Evolutionary conservation across 1,139 yeast genomes (phyloP).

Genomic region (Pichia sp.): DNA sequence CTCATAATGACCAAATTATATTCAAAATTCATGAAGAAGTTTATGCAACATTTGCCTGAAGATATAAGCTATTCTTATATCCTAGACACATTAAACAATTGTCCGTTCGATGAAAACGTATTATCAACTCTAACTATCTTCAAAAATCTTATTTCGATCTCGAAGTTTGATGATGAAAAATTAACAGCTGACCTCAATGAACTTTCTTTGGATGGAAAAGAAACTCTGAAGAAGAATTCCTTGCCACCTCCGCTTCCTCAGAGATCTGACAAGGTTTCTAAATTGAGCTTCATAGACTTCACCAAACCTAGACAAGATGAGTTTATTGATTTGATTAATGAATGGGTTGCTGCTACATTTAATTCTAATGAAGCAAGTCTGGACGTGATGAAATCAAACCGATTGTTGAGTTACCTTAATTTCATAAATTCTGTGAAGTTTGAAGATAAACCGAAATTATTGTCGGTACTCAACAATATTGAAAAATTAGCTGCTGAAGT

Average conservation of each 20-base stretch:
- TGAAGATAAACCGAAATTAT: background rate
- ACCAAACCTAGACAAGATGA: conserved; percentile 37
- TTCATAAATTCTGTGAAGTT: conserved; percentile 44
- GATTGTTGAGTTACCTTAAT: conserved; percentile 52
- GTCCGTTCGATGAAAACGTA: conserved; percentile 63
- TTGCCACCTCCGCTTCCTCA: conserved; percentile 25
- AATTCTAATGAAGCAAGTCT: background rate
- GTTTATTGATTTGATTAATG: conserved; percentile 39
- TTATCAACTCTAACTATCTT: conserved; percentile 60
- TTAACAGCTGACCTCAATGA: conserved; percentile 8
- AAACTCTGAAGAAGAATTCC: background rate
- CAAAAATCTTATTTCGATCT: conserved; percentile 49
- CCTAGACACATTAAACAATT: conserved; percentile 57
- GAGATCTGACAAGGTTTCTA: conserved; percentile 10
- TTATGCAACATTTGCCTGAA: conserved; percentile 56
- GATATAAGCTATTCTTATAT: conserved; percentile 55
- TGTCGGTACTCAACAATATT: background rate
- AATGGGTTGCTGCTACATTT: conserved; percentile 6
- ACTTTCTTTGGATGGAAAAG: background rate
- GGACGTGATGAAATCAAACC: conserved; percentile 34
- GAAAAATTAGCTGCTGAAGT: background rate
- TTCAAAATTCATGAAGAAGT: conserved; percentile 50
- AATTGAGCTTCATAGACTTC: conserved; percentile 37
- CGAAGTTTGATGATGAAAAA: conserved; percentile 20
- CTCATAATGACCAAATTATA: conserved; percentile 22